Percentiles rank a stretch among this genome's conserved stretches.
These are phyloP conservation scores for Ceratobasidium sp. DNA, from an alignment of 1,284 basidiomycete genomes.

Conservation along the genomic window DNA sequence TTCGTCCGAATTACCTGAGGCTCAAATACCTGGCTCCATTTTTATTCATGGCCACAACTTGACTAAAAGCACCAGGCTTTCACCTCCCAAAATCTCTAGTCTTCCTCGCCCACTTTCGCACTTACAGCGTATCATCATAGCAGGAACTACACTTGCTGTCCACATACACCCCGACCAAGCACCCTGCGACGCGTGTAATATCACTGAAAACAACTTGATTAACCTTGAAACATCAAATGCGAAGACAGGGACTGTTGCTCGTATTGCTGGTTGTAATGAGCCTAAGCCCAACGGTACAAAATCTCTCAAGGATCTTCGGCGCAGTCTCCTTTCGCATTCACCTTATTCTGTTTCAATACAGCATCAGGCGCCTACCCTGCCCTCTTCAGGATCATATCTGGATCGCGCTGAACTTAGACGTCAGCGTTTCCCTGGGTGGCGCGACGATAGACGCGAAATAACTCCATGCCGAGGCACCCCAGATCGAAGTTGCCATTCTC, in stretches of 20 bases:
- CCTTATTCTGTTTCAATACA: conserved; percentile 19
- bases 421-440: conserved; percentile 43
- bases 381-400: conserved; percentile 27
- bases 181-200: conserved; percentile 74
- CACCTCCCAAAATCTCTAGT: conserved; percentile 73
- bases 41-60: conserved; percentile 52
- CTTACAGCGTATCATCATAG: conserved; percentile 73
- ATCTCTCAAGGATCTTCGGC: conserved; percentile 21
- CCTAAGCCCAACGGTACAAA: not conserved
- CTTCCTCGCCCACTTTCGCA: conserved; percentile 72
- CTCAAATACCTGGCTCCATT: conserved; percentile 6
- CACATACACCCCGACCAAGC: conserved; percentile 70
- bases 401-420: conserved; percentile 46
- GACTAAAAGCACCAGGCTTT: conserved; percentile 63
- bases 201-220: conserved; percentile 66
- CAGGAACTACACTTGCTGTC: conserved; percentile 74
- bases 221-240: conserved; percentile 8
- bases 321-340: conserved; percentile 19
- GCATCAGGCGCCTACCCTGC: not conserved
- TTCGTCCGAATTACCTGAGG: conserved; percentile 32
- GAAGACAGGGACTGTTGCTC: not conserved
- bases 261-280: not conserved
- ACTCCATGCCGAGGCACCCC: conserved; percentile 48
- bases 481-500: conserved; percentile 47
- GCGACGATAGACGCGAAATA: conserved; percentile 29